Percentiles rank a stretch among this genome's conserved stretches.
phyloP scores from a whole-genome alignment of 176 grass and related monocot genomes.

The Phyllostachys edulis region DNA sequence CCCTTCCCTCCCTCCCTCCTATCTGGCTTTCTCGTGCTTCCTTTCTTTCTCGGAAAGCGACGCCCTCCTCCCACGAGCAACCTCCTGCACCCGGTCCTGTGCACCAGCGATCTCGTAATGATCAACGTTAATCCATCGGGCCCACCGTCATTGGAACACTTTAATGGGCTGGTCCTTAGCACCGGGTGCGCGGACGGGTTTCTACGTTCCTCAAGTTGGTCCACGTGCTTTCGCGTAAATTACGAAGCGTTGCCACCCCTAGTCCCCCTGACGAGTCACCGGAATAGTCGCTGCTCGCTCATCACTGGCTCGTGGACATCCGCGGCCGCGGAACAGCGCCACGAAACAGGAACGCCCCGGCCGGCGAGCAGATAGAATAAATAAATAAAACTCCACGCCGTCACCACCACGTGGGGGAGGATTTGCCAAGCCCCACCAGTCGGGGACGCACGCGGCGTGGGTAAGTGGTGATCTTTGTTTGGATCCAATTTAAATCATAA shows the following conservation, averaged over 20 bases:
- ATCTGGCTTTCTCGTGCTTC: no score
- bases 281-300: background rate
- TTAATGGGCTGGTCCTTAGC: background rate
- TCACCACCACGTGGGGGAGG: background rate
- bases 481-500: no score
- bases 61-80: no score
- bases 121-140: background rate
- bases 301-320: background rate
- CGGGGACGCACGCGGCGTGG: background rate
- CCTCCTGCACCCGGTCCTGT: background rate
- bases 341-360: background rate
- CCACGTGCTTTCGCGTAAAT: background rate
- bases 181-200: background rate
- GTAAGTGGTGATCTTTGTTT: no score
- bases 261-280: background rate
- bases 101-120: background rate
- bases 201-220: background rate
- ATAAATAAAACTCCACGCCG: background rate
- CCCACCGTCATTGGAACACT: background rate
- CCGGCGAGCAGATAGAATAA: background rate
- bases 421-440: background rate
- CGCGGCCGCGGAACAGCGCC: background rate
- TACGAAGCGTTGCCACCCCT: background rate
- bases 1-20: no score
- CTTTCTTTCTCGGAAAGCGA: no score